Percentiles rank a stretch among this genome's conserved stretches.
Conservation (phyloP, 495 filamentous ascomycete genomes). For the Letharia lupina region DNA sequence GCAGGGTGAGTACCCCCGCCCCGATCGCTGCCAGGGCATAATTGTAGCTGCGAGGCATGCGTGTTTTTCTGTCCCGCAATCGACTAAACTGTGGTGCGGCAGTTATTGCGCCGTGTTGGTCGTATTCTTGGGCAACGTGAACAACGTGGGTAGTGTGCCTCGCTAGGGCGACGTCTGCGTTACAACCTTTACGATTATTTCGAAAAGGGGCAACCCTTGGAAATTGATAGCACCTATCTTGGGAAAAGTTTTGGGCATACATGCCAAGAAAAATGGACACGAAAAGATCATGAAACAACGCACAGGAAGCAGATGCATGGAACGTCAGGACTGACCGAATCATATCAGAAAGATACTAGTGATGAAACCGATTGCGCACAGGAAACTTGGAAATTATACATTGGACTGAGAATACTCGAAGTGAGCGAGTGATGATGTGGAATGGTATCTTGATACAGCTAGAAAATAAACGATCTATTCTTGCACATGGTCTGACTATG, state of each 20-base stretch:
- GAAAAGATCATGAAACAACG: too few relatives aligned
- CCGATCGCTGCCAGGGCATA: rapidly evolving
- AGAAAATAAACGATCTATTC: neutral
- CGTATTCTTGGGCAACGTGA: slow-evolving; percentile 28
- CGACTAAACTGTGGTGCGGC: neutral
- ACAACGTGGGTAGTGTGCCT: neutral
- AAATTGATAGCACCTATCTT: too few relatives aligned
- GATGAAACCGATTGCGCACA: too few relatives aligned
- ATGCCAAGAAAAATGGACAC: too few relatives aligned
- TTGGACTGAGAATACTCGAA: neutral
- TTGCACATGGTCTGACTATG: too few relatives aligned
- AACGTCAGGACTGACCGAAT: too few relatives aligned
- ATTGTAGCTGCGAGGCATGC: neutral
- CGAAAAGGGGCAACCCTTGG: too few relatives aligned
- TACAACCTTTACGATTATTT: too few relatives aligned
- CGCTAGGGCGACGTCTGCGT: neutral
- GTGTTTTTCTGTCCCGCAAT: neutral
- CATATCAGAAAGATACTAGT: too few relatives aligned
- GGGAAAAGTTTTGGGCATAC: too few relatives aligned
- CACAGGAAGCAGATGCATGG: too few relatives aligned
- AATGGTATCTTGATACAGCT: neutral
- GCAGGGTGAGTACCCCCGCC: slow-evolving; percentile 29
- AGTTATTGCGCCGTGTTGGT: slow-evolving; percentile 29
- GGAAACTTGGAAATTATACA: neutral
- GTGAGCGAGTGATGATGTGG: neutral